Conservation (phyloP, 805 yeast genomes). For the Schwanniomyces polymorphus region DNA sequence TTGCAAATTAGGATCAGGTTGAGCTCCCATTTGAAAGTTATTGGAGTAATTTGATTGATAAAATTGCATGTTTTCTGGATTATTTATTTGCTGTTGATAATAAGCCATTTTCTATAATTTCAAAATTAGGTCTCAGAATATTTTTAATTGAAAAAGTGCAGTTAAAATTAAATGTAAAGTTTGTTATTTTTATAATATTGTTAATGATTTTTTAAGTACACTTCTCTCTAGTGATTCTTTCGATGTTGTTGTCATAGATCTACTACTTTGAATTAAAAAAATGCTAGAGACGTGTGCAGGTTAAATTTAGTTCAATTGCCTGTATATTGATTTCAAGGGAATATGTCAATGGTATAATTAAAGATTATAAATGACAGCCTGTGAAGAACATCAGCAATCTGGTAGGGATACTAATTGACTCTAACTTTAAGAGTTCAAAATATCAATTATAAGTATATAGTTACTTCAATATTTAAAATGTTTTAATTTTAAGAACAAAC, state of each 20-base stretch:
- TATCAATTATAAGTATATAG: too few relatives aligned
- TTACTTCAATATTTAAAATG: too few relatives aligned
- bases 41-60: conserved; percentile 42
- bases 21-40: conserved; percentile 20
- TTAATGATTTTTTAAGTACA: background rate
- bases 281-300: background rate
- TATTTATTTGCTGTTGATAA: conserved; percentile 33
- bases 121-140: background rate
- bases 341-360: too few relatives aligned
- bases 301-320: background rate
- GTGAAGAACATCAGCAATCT: too few relatives aligned
- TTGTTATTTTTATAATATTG: background rate
- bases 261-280: background rate
- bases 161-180: background rate
- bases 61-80: conserved; percentile 41
- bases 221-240: background rate
- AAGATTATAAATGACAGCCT: too few relatives aligned
- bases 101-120: conserved; percentile 31
- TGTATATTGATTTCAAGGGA: background rate
- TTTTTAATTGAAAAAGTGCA: background rate
- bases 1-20: conserved; percentile 12
- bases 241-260: background rate
- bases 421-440: too few relatives aligned
- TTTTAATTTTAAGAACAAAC: too few relatives aligned
- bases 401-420: too few relatives aligned